Conservation (phyloP, 2,329 filamentous ascomycete species). For the Penicillium corylophilum region DNA sequence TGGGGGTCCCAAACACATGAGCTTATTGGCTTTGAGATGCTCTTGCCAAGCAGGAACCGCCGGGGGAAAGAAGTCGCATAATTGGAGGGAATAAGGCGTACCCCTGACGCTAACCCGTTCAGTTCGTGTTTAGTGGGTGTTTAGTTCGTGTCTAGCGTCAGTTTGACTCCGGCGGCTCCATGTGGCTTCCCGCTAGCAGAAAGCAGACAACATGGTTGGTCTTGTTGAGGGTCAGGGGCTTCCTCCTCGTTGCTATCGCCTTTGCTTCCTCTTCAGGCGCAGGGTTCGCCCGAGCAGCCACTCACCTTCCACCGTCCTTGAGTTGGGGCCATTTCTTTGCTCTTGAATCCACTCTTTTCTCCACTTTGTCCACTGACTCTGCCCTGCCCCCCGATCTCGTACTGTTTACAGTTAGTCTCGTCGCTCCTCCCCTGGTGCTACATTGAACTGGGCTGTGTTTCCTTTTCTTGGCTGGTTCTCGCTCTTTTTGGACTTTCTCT, state of each 20-base stretch:
- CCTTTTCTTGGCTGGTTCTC: slow-evolving; percentile 17
- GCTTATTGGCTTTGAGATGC: slow-evolving; percentile 15
- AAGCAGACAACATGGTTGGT: background rate
- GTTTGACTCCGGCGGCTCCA: background rate
- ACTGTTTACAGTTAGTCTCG: slow-evolving; percentile 11
- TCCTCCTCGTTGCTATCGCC: background rate
- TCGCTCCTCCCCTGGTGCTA: slow-evolving; percentile 4
- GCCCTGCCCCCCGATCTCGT: background rate
- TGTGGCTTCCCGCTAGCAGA: slow-evolving; percentile 11
- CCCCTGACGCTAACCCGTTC: slow-evolving; percentile 21
- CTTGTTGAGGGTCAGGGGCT: background rate
- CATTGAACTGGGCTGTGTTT: background rate
- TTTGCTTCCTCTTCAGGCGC: background rate
- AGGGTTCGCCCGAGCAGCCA: background rate
- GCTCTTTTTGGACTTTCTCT: slow-evolving; percentile 9
- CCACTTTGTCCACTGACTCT: background rate
- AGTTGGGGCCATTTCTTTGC: background rate
- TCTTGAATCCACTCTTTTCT: background rate
- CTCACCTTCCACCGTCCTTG: slow-evolving; percentile 9
- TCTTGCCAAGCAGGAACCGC: slow-evolving; percentile 24
- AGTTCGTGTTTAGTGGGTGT: background rate
- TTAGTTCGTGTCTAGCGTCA: background rate
- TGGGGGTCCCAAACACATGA: slow-evolving; percentile 1
- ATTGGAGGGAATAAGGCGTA: slow-evolving; percentile 12
- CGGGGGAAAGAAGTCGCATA: slow-evolving; percentile 9